Evolutionary conservation across 352 stramenopile species (phyloP), one percentile per base, ranked within the genome.

Genomic region (Elongisporangium prolatum): DNA sequence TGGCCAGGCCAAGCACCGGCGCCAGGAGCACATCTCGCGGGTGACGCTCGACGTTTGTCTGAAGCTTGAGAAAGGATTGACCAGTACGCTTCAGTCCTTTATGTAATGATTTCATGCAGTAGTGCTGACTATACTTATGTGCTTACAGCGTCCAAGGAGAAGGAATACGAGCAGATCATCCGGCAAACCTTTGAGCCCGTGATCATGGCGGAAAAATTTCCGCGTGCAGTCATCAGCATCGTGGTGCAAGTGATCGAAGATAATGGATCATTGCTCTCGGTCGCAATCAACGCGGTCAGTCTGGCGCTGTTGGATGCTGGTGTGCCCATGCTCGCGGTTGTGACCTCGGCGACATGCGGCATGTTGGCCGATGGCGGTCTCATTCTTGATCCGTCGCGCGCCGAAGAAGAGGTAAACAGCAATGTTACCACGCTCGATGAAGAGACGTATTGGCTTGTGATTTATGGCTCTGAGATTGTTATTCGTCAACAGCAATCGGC

Each of bases 241-340:
- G 77, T 91, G 25, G 81, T 94, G 25, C 84, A 94, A 77, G 81
- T 94, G 47, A 77, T 94, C 55, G 80, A 94, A 60, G 80, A 92
- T 69, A 78, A 89, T 61, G 84, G 84, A 50, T 90, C 84, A 44
- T 68, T 90, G 22, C 69, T 94, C 56, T 86, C 84, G 62, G 82
- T 92, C 20, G 82, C 81, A 14, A 91, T 94, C 61, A 91, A 94
- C 24, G 80, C 84, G 2, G 81, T 89, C 47, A 84, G 68, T 48
- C 72, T 94, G 44, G 82, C 84, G 56, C 71, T 94, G 50, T 69
- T 94, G 65, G 82, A 94, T 58, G 84, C 84, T 24, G 84, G 78
- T n/a, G 67, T 92, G n/a, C 82, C 82, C 4, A 92, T 94, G 80
- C 48, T 73, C 24, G 68, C 74, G 38, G 61, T 91, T 38, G 79